Evolutionary conservation across 2,329 filamentous ascomycete species (phyloP).

Genomic region (Amylocarpus encephaloides): DNA sequence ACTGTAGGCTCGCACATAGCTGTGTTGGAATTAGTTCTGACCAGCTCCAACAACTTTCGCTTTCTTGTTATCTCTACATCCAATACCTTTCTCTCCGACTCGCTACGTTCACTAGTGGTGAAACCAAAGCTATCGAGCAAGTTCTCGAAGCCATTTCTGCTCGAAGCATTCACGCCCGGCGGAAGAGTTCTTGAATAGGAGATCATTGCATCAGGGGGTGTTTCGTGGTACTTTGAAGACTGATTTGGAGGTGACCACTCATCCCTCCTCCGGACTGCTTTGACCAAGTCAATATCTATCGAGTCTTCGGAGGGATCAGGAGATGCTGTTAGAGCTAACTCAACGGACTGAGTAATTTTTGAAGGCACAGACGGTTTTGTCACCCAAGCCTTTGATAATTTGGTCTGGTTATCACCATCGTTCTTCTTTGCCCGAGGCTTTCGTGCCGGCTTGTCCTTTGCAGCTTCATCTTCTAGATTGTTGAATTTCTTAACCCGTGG

Average conservation of each 20-base stretch:
- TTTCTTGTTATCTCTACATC: constrained; percentile 38
- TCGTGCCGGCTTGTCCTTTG: constrained; percentile 18
- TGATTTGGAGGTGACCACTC: constrained; percentile 63
- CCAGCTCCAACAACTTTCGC: constrained; percentile 49
- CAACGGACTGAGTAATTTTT: constrained; percentile 15
- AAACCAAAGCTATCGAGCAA: constrained; percentile 38
- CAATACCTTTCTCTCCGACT: constrained; percentile 8
- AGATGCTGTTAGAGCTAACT: not conserved
- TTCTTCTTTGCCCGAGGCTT: constrained; percentile 28
- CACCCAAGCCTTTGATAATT: constrained; percentile 30
- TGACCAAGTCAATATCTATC: constrained; percentile 20
- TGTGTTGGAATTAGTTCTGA: constrained; percentile 33
- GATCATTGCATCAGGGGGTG: not conserved
- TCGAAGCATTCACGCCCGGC: constrained; percentile 9
- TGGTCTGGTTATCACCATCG: constrained; percentile 27
- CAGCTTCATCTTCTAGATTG: not conserved
- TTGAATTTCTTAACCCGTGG: constrained; percentile 15
- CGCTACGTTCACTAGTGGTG: constrained; percentile 18
- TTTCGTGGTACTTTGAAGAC: constrained; percentile 26
- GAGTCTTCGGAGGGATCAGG: constrained; percentile 6
- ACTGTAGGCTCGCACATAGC: constrained; percentile 28
- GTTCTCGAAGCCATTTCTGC: constrained; percentile 29
- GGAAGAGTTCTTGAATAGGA: not conserved
- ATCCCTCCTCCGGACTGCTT: constrained; percentile 48
- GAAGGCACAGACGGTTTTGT: constrained; percentile 27